These are phyloP conservation scores for Byssoonygena ceratinophila DNA, from an alignment of 2,329 filamentous ascomycete genomes.

Conservation along the genomic window DNA sequence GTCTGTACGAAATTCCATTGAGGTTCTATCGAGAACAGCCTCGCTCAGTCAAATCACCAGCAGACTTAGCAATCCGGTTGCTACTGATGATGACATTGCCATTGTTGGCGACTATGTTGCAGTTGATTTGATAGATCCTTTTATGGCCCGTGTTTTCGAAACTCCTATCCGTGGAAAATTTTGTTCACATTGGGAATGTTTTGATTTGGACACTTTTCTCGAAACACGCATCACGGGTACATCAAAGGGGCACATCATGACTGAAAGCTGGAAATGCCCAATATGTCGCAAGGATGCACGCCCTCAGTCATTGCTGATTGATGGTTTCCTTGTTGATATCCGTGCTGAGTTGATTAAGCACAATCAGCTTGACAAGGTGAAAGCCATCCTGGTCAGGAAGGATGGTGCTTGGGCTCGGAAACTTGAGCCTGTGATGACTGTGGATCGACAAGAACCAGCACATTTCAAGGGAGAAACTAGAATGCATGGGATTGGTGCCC, in stretches of 20 bases:
- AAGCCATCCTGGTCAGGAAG: constrained; percentile 52
- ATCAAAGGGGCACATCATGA: constrained; percentile 25
- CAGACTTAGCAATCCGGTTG: constrained; percentile 26
- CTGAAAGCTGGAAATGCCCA: constrained; percentile 69
- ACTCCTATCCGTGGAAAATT: constrained; percentile 58
- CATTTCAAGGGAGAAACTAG: not conserved
- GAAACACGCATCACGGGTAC: constrained; percentile 46
- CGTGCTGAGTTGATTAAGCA: constrained; percentile 43
- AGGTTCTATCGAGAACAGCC: constrained; percentile 36
- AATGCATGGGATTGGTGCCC: not conserved
- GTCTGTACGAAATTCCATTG: constrained; percentile 31
- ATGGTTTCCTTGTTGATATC: constrained; percentile 61
- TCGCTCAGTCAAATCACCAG: constrained; percentile 50
- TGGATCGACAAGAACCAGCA: not conserved
- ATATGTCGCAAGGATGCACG: constrained; percentile 69
- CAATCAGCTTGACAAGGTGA: constrained; percentile 42
- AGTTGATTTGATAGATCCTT: constrained; percentile 58
- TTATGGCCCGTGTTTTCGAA: constrained; percentile 53
- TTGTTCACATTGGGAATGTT: constrained; percentile 77
- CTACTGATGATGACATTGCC: constrained; percentile 53
- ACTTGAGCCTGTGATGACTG: constrained; percentile 19
- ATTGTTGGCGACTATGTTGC: constrained; percentile 49
- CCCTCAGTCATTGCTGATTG: constrained; percentile 58
- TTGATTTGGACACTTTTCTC: constrained; percentile 78
- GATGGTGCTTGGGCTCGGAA: constrained; percentile 57